Percentiles rank a stretch among this genome's conserved stretches.
Evolutionary conservation across 805 yeast genomes (phyloP).

Genomic region (Saturnispora hagleri): DNA sequence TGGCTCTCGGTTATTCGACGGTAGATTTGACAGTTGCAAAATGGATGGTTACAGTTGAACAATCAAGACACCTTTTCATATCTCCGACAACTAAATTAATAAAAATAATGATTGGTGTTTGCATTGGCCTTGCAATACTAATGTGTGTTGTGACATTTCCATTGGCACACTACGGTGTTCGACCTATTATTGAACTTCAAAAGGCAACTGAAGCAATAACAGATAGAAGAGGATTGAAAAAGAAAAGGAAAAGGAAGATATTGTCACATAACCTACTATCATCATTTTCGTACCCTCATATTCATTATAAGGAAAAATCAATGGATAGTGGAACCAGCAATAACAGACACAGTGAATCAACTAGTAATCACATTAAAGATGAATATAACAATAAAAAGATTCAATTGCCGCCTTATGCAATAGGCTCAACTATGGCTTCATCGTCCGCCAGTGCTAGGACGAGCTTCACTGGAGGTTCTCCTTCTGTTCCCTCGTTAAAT

Average conservation of each 20-base stretch:
- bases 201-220: conserved; percentile 73
- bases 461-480: conserved; percentile 8
- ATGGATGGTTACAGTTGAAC: conserved; percentile 76
- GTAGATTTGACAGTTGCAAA: conserved; percentile 34
- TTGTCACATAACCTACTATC: neutral
- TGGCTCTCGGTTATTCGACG: conserved; percentile 51
- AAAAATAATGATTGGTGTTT: conserved; percentile 67
- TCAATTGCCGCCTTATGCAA: neutral
- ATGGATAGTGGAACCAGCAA: neutral
- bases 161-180: conserved; percentile 72
- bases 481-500: conserved; percentile 8
- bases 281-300: conserved; percentile 4
- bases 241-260: conserved; percentile 10
- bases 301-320: conserved; percentile 5
- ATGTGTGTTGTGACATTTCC: conserved; percentile 74
- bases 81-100: conserved; percentile 53
- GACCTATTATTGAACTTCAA: conserved; percentile 72
- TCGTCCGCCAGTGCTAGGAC: neutral
- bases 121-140: conserved; percentile 66
- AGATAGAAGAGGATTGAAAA: conserved; percentile 28
- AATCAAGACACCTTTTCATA: conserved; percentile 46
- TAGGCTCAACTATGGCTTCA: neutral
- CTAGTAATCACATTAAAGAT: neutral
- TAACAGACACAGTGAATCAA: neutral
- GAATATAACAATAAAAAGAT: neutral